These are phyloP conservation scores for Fusarium pseudoanthophilum DNA, from an alignment of 2,329 filamentous ascomycete genomes.

Conservation along the genomic window DNA sequence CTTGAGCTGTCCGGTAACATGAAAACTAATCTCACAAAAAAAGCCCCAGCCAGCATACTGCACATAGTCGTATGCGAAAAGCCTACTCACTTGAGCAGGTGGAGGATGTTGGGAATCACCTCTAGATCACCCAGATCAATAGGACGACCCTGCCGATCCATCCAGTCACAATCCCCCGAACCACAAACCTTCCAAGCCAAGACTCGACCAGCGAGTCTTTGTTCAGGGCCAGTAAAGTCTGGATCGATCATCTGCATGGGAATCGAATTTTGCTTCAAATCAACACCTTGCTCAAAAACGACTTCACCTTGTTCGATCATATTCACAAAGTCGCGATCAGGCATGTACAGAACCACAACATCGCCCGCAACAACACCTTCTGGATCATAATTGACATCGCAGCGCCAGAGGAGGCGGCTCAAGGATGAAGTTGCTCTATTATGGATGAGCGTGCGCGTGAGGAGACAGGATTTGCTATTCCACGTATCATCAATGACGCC, in stretches of 20 bases:
- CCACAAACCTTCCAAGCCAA: background rate
- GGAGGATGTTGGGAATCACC: background rate
- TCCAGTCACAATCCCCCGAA: background rate
- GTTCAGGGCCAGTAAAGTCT: background rate
- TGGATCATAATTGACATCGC: background rate
- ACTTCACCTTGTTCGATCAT: background rate
- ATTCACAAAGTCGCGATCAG: background rate
- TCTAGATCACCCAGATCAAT: background rate
- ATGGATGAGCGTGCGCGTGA: background rate
- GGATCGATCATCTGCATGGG: background rate
- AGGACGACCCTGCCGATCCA: background rate
- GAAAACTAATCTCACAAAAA: no score
- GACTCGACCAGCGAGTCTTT: background rate
- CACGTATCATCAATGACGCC: background rate
- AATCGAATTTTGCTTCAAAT: background rate
- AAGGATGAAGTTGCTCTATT: no score
- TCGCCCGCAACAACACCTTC: accelerated
- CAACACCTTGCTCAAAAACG: background rate
- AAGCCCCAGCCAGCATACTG: no score
- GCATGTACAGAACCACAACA: background rate
- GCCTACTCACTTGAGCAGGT: background rate
- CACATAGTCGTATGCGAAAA: no score
- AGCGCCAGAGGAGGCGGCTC: no score
- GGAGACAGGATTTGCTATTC: background rate
- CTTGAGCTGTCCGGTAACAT: background rate